These are phyloP conservation scores for Cymbidium sinense DNA, from an alignment of 106 monocot species.

Conservation along the genomic window DNA sequence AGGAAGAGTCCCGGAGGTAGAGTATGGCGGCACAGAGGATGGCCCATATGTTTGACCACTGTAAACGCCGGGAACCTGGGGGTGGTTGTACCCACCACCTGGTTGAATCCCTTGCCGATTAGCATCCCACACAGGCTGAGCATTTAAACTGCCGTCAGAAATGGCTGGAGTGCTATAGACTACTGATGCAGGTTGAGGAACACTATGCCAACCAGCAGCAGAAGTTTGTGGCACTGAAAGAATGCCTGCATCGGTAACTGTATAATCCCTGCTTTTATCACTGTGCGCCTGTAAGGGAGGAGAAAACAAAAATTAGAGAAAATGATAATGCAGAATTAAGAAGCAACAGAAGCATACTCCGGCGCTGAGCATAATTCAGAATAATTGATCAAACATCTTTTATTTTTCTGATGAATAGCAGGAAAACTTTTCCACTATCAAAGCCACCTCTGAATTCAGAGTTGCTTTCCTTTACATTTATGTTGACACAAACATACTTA, in stretches of 20 bases:
- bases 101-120: constrained; percentile 24
- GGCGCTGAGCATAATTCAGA: background rate
- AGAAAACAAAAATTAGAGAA: background rate
- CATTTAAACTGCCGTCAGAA: constrained; percentile 20
- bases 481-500: constrained; percentile 10
- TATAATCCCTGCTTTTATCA: constrained; percentile 91
- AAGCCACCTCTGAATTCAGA: background rate
- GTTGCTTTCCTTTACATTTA: constrained; percentile 7
- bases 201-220: constrained; percentile 35
- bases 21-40: constrained; percentile 7
- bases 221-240: constrained; percentile 48
- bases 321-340: background rate
- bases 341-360: background rate
- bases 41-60: constrained; percentile 24
- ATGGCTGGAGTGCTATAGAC: constrained; percentile 19
- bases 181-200: constrained; percentile 23
- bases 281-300: constrained; percentile 51
- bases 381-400: background rate
- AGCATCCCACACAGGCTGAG: constrained; percentile 38
- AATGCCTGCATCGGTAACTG: constrained; percentile 48
- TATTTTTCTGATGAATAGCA: background rate
- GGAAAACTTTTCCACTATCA: background rate
- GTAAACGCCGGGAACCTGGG: constrained; percentile 15
- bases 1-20: too few relatives aligned
- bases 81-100: background rate